Evolutionary conservation across 371 early-diverging fungal genomes (phyloP), one percentile per base, ranked within the genome.

Genomic region (Mortierella sp.): DNA sequence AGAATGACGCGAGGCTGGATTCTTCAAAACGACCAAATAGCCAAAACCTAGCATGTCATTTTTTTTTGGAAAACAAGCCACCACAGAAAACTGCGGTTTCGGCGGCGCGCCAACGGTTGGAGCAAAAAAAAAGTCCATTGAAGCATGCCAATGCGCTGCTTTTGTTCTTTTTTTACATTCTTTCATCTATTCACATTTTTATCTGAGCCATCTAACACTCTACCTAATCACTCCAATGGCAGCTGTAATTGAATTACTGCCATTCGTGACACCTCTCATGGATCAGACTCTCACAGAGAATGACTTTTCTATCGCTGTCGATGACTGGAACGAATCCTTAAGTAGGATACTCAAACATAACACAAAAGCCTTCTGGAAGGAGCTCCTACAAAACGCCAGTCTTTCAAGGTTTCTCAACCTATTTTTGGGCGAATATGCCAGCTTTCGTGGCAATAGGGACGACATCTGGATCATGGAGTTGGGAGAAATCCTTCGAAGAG

Each of bases 291-390:
- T 80, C 29, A 60, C 74, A 3, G 74, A 73, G 40, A 54, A 64
- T 17, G 80, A 80, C 61, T 80, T 80, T 29, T 74, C 80, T n/a
- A 42, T 67, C 29, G 80, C 80, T 6, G 80, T 74, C 66, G 75
- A 80, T 43, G 68, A 74, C 68, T 80, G 80, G 80, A 80, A 80
- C 64, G 70, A 74, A 26, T 47, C 55, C 8, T 71, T 80, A 45
- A 74, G 75, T 57, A 42, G 62, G 51, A 47, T 70, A 23, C 75
- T 80, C 53, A 69, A 70, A 56, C 70, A 35, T 45, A 80, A 80
- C 58, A 63, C 40, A n/a, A 66, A 66, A 28, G 56, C 68, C 23
- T 80, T 80, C 45, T 80, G 80, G 80, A 49, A 59, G 7, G 80
- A 70, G 35, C 61, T 80, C 1, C 42, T 74, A 15, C 54, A 47